Conservation (phyloP, 73 alveolate genomes). For the Chromera velia region DNA sequence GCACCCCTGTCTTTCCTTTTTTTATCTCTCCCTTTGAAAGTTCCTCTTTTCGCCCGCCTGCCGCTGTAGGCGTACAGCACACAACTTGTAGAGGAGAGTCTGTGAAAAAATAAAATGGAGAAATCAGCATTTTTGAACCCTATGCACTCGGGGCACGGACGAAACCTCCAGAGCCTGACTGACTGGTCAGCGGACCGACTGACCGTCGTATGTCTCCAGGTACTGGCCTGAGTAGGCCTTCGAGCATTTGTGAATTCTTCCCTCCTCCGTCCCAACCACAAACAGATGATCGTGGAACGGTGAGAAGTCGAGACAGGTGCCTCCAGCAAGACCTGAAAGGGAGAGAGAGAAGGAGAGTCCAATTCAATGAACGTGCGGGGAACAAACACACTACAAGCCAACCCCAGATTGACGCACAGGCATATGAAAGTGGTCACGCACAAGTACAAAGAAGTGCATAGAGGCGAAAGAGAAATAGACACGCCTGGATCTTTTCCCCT, state of each 20-base stretch:
- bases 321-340: slow-evolving; percentile 94
- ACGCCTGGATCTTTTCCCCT: no score
- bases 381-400: neutral
- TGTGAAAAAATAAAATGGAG: no score
- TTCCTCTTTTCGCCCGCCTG: no score
- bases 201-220: slow-evolving; percentile 47
- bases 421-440: neutral
- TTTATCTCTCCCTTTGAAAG: no score
- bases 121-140: no score
- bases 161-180: no score
- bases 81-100: no score
- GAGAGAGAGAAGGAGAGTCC: slow-evolving; percentile 69
- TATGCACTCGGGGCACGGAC: no score
- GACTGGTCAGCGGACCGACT: neutral
- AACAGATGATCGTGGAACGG: slow-evolving; percentile 81
- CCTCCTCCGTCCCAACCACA: slow-evolving; percentile 99
- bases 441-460: no score
- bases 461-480: no score
- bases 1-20: slow-evolving; percentile 4
- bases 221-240: slow-evolving; percentile 61
- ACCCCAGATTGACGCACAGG: neutral
- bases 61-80: no score
- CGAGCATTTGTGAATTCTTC: slow-evolving; percentile 96
- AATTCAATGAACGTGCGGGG: slow-evolving; percentile 46
- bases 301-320: slow-evolving; percentile 96